Base-by-base conservation (phyloP, 176 grass and related monocot species). In the Zea luxurians region DNA sequence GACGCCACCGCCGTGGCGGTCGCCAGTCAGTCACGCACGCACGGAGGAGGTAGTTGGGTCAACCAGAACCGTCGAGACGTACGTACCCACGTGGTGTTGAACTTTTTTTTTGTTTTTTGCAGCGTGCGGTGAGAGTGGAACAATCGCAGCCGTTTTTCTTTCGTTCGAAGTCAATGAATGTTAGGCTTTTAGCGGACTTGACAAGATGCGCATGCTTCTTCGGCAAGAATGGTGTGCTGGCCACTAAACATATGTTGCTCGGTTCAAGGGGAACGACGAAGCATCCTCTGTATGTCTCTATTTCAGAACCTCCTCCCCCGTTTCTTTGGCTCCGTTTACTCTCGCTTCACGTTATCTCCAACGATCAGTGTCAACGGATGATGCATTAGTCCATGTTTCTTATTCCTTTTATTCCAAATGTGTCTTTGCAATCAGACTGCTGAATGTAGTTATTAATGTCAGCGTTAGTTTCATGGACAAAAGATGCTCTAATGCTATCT, bases 101-200 rank as follows among this genome's bases (percentile, higher is more conserved):
- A 12, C 35, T 78, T 7, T 40, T 27, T 27, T 27, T 27, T 27
- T 27, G 27, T 27, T 27, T 27, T 59, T 38, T 73, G 61, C 10
- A 10, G 61, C 15, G 68, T 44, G 60, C 27, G 27, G 27, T 27
- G 27, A 36, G 35, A 21, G 37, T 5, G 74, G 6, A 67, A 77
- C 47, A 78, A 37, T 13, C 45, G 2, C 2, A n/a, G 5, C 9
- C 41, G 4, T 83, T 17, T 73, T 74, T 48, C 2, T 1, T 10
- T 1, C 37, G 0, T 8, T 70, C n/a, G 8, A 74, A 49, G 69
- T 80, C 68, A 80, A 78, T 17, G 48, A 43, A 27, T 78, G 48
- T 54, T 66, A 13, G 76, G 48, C 37, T 64, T 68, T 53, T 27
- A 27, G 27, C 27, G 27, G 63, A 43, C 37, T 60, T 13, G 2